phyloP scores from a whole-genome alignment of 2,329 filamentous ascomycete species.

The Geoglossum cookeanum region DNA sequence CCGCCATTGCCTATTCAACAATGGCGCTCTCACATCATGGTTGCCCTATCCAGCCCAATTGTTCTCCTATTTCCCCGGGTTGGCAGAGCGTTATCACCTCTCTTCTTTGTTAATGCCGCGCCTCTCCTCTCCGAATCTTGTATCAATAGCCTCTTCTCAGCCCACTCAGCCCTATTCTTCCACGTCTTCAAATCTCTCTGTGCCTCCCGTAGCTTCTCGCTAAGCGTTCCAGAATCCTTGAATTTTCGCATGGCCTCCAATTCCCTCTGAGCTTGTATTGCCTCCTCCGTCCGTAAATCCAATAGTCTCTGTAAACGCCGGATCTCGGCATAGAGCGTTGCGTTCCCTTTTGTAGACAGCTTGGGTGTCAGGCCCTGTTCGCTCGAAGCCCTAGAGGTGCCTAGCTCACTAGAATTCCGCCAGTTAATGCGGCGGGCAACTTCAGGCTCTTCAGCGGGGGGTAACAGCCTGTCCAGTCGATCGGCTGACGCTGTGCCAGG shows the following conservation, averaged over 20 bases:
- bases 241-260: slow-evolving; percentile 25
- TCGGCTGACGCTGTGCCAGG: background rate
- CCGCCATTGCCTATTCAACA: background rate
- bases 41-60: background rate
- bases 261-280: slow-evolving; percentile 25
- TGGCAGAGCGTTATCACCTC: background rate
- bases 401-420: background rate
- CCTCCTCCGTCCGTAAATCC: slow-evolving; percentile 27
- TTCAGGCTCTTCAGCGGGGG: background rate
- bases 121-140: slow-evolving; percentile 1
- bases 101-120: background rate
- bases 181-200: slow-evolving; percentile 29
- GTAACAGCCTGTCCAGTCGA: background rate
- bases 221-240: slow-evolving; percentile 26
- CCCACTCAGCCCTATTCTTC: slow-evolving; percentile 35
- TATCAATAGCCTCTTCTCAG: slow-evolving; percentile 29
- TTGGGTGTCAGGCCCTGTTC: background rate
- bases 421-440: background rate
- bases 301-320: slow-evolving; percentile 30
- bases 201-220: slow-evolving; percentile 28
- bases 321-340: slow-evolving; percentile 29
- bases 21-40: background rate
- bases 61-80: background rate
- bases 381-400: background rate
- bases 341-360: slow-evolving; percentile 10